Conservation (phyloP, 148 eudicot genomes). For the Cornus controversa region DNA sequence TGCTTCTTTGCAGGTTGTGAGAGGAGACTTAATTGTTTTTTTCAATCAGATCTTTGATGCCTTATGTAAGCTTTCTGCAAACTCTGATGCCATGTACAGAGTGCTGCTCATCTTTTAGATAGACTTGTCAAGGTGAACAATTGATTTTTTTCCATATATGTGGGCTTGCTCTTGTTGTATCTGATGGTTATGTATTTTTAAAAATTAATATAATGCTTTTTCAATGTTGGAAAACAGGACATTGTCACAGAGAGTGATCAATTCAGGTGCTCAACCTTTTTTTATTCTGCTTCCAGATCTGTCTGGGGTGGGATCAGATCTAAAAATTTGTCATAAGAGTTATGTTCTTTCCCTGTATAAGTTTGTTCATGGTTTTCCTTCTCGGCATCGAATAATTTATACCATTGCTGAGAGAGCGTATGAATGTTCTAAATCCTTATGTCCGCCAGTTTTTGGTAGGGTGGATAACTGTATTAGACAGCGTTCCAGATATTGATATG, state of each 20-base stretch:
- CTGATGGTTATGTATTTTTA: background rate
- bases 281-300: background rate
- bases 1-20: slow-evolving; percentile 77
- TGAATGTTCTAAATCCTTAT: slow-evolving; percentile 93
- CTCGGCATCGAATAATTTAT: slow-evolving; percentile 96
- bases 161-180: background rate
- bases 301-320: background rate
- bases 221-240: slow-evolving; percentile 54
- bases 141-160: background rate
- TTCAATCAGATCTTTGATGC: slow-evolving; percentile 97
- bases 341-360: slow-evolving; percentile 11
- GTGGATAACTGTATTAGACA: slow-evolving; percentile 98
- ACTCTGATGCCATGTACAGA: slow-evolving; percentile 95
- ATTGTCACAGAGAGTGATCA: slow-evolving; percentile 97
- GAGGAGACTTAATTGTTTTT: slow-evolving; percentile 95
- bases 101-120: slow-evolving; percentile 99
- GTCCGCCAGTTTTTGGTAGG: slow-evolving; percentile 99
- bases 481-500: slow-evolving; percentile 99
- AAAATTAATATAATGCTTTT: slow-evolving; percentile 17
- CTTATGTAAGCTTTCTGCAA: slow-evolving; percentile 92
- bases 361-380: slow-evolving; percentile 12
- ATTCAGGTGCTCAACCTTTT: slow-evolving; percentile 63
- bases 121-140: slow-evolving; percentile 89
- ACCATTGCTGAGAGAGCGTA: slow-evolving; percentile 95
- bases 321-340: background rate